Conservation (phyloP, 768 basidiomycete genomes). For the Ramaria sp. region DNA sequence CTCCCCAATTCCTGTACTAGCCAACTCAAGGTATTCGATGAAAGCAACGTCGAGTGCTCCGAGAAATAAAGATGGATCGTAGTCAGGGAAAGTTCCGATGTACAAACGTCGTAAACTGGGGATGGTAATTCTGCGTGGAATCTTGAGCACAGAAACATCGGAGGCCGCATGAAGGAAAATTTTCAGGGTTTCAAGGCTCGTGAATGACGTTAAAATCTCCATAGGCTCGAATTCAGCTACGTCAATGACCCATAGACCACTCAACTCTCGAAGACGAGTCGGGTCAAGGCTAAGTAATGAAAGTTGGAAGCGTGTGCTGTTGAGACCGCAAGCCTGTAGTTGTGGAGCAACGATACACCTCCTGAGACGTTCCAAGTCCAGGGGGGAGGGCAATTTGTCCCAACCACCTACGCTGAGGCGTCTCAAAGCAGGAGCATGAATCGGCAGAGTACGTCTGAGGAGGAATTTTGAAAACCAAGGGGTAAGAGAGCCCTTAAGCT, state of each 20-base stretch:
- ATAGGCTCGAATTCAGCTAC: not conserved
- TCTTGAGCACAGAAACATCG: not conserved
- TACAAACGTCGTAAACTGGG: not conserved
- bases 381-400: not conserved
- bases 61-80: not conserved
- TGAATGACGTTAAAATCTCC: not conserved
- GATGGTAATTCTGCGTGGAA: not conserved
- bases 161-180: not conserved
- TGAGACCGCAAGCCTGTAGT: not conserved
- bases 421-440: not conserved
- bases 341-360: constrained; percentile 3
- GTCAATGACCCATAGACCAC: not conserved
- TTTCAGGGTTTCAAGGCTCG: not conserved
- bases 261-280: not conserved
- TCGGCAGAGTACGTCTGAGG: not conserved
- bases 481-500: not conserved
- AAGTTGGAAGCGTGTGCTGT: not conserved
- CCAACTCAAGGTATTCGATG: not conserved
- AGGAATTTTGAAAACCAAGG: not conserved
- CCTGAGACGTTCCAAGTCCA: not conserved
- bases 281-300: not conserved
- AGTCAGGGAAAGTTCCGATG: not conserved
- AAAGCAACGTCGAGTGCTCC: not conserved
- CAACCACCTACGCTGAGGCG: not conserved
- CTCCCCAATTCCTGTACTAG: not conserved